Conservation (phyloP, 495 filamentous ascomycete genomes). For the Penicillium ucsense region DNA sequence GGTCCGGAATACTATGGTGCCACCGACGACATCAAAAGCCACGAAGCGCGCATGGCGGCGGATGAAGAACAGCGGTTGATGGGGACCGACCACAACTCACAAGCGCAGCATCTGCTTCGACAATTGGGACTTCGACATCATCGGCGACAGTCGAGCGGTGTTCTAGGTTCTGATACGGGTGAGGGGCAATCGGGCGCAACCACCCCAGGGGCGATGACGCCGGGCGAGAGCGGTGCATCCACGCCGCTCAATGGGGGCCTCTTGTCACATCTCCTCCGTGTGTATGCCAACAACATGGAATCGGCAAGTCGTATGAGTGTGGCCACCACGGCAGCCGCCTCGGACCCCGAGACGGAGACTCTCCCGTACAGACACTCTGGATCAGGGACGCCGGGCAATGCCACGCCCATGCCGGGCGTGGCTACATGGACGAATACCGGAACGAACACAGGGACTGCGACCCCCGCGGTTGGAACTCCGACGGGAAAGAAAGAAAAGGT, state of each 20-base stretch:
- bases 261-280: slow-evolving; percentile 18
- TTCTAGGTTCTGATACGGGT: background rate
- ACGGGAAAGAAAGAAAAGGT: slow-evolving; percentile 23
- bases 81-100: slow-evolving; percentile 8
- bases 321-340: slow-evolving; percentile 9
- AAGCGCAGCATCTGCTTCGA: slow-evolving; percentile 18
- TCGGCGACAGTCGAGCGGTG: background rate
- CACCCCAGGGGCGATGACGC: slow-evolving; percentile 14
- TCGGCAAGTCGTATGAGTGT: slow-evolving; percentile 16
- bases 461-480: slow-evolving; percentile 1
- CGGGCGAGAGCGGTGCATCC: slow-evolving; percentile 9
- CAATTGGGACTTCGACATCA: slow-evolving; percentile 11
- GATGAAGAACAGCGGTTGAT: slow-evolving; percentile 11
- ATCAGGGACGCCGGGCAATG: slow-evolving; percentile 8
- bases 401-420: slow-evolving; percentile 1
- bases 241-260: slow-evolving; percentile 17
- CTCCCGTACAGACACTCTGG: slow-evolving; percentile 10
- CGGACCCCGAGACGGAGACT: slow-evolving; percentile 14
- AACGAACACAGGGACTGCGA: background rate
- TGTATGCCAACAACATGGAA: slow-evolving; percentile 19
- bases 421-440: background rate
- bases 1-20: slow-evolving; percentile 21
- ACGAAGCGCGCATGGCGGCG: slow-evolving; percentile 6
- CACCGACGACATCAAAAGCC: slow-evolving; percentile 19
- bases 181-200: slow-evolving; percentile 10